Base-by-base conservation (phyloP, 1,139 yeast genomes). In the Debaryomyces udenii region DNA sequence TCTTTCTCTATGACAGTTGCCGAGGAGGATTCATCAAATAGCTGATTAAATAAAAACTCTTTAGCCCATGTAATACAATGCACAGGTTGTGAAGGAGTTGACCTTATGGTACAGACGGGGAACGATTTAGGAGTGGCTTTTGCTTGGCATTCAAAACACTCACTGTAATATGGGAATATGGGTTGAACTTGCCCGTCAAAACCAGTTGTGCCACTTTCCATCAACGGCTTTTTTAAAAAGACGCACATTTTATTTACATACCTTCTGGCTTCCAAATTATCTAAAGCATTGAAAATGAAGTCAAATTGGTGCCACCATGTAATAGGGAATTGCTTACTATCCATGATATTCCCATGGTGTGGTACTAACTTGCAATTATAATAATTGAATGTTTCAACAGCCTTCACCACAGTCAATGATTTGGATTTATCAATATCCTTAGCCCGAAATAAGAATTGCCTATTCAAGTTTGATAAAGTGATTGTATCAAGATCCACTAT, bases 21-120 rank as follows among this genome's bases (percentile, higher is more conserved):
- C 28, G 52, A 56, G 7, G 49, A 50, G 9, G 53, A 44, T 40
- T 78, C 81, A 22, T 83, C 91, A 61, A 90, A 93, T 40, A 94
- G 68, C 57, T 90, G 96, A 29, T 80, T 74, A 57, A 91, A 90
- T 40, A 94, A 66, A 57, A 88, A 94, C 53, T 86, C 89, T 56
- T 94, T 94, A 10, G 98, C 96, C 99, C 99, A 94, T 0, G 95
- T 96, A 31, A 94, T 85, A 59, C 97, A 89, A 58, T 94, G 99
- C 7, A 93, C 85, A 0, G 98, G 98, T 58, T 86, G 91, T 0
- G 96, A 88, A 0, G 99, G 99, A 0, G 99, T 93, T 7, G 96
- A 88, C 49, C 99, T 74, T 42, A 94, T 94, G 0, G 99, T 94
- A 60, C 99, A 94, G 2, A 94, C 96, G 0, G 99, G 97, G 61